These are phyloP conservation scores for Xerocomus amazonicus DNA, from an alignment of 1,284 basidiomycete genomes.

Conservation along the genomic window DNA sequence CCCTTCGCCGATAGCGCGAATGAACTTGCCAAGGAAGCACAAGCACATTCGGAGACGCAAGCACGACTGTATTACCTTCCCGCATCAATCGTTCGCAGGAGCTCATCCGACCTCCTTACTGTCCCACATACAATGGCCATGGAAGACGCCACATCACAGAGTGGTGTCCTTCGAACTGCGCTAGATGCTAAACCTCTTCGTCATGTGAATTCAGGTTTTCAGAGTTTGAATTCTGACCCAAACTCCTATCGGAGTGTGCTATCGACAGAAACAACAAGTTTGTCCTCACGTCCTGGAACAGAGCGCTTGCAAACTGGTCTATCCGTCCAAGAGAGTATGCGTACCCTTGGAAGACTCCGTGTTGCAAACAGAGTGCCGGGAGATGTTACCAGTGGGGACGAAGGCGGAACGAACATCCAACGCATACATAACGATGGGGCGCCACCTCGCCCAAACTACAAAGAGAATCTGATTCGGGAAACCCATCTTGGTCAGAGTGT, in stretches of 20 bases:
- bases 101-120: slow-evolving; percentile 16
- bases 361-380: slow-evolving; percentile 43
- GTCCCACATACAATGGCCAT: slow-evolving; percentile 10
- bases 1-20: neutral
- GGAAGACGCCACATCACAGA: neutral
- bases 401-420: slow-evolving; percentile 24
- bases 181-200: neutral
- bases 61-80: slow-evolving; percentile 22
- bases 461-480: neutral
- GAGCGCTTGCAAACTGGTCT: slow-evolving; percentile 16
- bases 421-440: neutral
- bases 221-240: neutral
- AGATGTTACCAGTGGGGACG: slow-evolving; percentile 40
- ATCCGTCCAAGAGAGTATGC: slow-evolving; percentile 33
- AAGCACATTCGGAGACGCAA: slow-evolving; percentile 1
- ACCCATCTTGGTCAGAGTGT: neutral
- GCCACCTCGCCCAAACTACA: neutral
- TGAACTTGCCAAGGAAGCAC: slow-evolving; percentile 1
- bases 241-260: neutral
- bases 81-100: slow-evolving; percentile 19
- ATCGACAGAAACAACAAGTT: neutral
- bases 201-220: neutral
- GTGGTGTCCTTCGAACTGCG: neutral
- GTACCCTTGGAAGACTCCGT: slow-evolving; percentile 37
- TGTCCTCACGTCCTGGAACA: slow-evolving; percentile 8